Percentiles rank a stretch among this genome's conserved stretches.
Conservation (phyloP, 495 filamentous ascomycete genomes). For the Penicillium steckii region DNA sequence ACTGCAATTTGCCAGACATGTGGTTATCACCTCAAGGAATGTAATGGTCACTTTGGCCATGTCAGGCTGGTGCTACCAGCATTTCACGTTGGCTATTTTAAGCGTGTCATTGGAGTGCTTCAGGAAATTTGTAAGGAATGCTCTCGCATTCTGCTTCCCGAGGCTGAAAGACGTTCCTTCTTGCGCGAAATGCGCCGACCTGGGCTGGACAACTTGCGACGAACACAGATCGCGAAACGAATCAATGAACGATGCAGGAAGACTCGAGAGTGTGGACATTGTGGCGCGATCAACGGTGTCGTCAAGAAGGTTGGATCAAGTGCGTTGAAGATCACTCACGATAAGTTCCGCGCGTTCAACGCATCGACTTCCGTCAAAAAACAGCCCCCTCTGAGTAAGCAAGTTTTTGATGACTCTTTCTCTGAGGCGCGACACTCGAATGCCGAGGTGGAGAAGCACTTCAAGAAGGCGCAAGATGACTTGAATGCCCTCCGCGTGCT, state of each 20-base stretch:
- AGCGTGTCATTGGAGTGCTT: slow-evolving; percentile 81
- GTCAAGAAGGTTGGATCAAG: slow-evolving; percentile 78
- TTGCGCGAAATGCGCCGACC: slow-evolving; percentile 77
- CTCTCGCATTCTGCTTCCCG: slow-evolving; percentile 71
- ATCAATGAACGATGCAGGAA: slow-evolving; percentile 88
- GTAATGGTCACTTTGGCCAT: slow-evolving; percentile 94
- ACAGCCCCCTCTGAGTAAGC: slow-evolving; percentile 71
- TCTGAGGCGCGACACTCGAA: slow-evolving; percentile 68
- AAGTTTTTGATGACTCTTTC: slow-evolving; percentile 82
- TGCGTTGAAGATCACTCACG: slow-evolving; percentile 88
- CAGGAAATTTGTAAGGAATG: slow-evolving; percentile 87
- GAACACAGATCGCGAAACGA: slow-evolving; percentile 75
- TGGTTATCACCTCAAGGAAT: slow-evolving; percentile 68
- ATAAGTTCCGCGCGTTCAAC: slow-evolving; percentile 85
- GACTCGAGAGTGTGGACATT: slow-evolving; percentile 71
- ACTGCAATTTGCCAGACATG: slow-evolving; percentile 77
- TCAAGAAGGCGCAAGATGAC: slow-evolving; percentile 90
- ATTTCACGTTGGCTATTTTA: slow-evolving; percentile 95
- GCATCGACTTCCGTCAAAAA: slow-evolving; percentile 83
- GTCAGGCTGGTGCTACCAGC: slow-evolving; percentile 84
- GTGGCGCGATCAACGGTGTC: slow-evolving; percentile 76
- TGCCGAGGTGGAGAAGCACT: slow-evolving; percentile 82
- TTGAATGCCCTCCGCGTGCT: slow-evolving; percentile 85
- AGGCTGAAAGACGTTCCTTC: slow-evolving; percentile 67
- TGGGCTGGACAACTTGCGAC: slow-evolving; percentile 80